Evolutionary conservation across 805 yeast species (phyloP).

Genomic region (Wickerhamomyces chambardii): DNA sequence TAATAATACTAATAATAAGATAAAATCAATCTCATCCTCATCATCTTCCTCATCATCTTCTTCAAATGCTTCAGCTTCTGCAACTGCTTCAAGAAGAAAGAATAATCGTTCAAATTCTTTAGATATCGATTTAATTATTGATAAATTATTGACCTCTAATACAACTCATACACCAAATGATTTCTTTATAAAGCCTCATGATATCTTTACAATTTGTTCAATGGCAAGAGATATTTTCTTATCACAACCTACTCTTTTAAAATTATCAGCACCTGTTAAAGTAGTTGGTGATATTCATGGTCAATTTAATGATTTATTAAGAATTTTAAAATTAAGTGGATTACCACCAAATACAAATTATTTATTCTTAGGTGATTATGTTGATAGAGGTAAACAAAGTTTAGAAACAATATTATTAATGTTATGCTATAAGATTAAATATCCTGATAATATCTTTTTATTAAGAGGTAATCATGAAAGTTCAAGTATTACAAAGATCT

Average conservation of each 20-base stretch:
- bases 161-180: constrained; percentile 28
- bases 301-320: constrained; percentile 83
- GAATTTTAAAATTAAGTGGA: constrained; percentile 93
- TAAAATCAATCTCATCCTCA: background rate
- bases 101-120: constrained; percentile 17
- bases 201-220: constrained; percentile 47
- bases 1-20: too few relatives aligned
- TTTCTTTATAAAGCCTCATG: constrained; percentile 41
- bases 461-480: constrained; percentile 96
- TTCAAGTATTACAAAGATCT: constrained; percentile 92
- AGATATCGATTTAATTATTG: constrained; percentile 57
- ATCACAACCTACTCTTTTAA: constrained; percentile 47
- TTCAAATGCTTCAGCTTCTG: too few relatives aligned
- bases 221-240: constrained; percentile 52
- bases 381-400: constrained; percentile 95
- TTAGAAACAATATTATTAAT: constrained; percentile 83
- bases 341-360: constrained; percentile 94
- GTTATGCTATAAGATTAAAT: constrained; percentile 89
- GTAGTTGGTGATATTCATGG: constrained; percentile 95
- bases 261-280: constrained; percentile 62
- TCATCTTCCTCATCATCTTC: background rate
- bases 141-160: constrained; percentile 38
- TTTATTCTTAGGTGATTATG: constrained; percentile 91
- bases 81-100: background rate
- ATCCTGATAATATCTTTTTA: constrained; percentile 91